These are phyloP conservation scores for Boletus smithii DNA, from an alignment of 1,284 basidiomycete genomes.

Conservation along the genomic window DNA sequence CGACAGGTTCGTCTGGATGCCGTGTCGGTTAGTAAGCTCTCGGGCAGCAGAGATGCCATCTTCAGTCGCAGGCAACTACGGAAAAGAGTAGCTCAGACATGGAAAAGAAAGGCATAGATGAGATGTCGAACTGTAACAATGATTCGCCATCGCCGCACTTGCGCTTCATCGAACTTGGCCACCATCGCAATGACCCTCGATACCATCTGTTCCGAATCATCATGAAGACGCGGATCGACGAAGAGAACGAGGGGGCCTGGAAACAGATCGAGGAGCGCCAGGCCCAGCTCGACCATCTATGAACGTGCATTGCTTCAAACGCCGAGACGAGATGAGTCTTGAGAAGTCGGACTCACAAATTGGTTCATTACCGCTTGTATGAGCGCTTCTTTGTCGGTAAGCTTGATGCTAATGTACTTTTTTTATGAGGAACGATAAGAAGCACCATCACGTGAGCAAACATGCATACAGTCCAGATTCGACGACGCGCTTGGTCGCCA, in stretches of 20 bases:
- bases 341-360: slow-evolving; percentile 21
- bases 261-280: slow-evolving; percentile 40
- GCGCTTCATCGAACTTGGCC: slow-evolving; percentile 40
- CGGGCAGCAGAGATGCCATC: slow-evolving; percentile 49
- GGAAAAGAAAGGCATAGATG: not conserved
- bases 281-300: slow-evolving; percentile 52
- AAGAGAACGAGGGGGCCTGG: slow-evolving; percentile 50
- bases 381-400: slow-evolving; percentile 14
- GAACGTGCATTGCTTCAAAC: not conserved
- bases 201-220: slow-evolving; percentile 39
- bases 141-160: slow-evolving; percentile 39
- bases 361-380: slow-evolving; percentile 23
- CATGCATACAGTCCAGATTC: slow-evolving; percentile 31
- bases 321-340: not conserved
- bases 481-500: slow-evolving; percentile 39
- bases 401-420: slow-evolving; percentile 11
- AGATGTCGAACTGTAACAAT: slow-evolving; percentile 47
- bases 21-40: slow-evolving; percentile 36
- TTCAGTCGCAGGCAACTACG: slow-evolving; percentile 57
- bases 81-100: not conserved
- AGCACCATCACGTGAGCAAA: not conserved
- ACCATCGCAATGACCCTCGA: slow-evolving; percentile 40
- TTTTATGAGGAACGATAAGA: not conserved
- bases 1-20: slow-evolving; percentile 49
- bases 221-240: slow-evolving; percentile 44